Evolutionary conservation across 2,329 filamentous ascomycete genomes (phyloP), one percentile per base, ranked within the genome.

Genomic region (Neodidymelliopsis sp.): DNA sequence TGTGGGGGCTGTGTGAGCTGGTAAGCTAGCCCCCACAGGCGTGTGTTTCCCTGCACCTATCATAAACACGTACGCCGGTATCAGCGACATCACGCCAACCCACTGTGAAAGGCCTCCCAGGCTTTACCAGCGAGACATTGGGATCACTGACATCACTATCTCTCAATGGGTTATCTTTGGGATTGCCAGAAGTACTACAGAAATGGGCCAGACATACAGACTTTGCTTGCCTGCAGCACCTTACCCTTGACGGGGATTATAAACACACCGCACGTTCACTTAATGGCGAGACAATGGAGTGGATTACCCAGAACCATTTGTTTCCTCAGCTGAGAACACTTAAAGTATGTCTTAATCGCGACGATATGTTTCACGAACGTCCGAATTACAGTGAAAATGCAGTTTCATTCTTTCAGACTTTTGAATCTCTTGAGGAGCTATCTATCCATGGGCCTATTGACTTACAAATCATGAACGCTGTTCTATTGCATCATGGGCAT

Each of bases 91-190:
- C n/a, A n/a, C n/a, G n/a, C n/a, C n/a, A n/a, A n/a, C n/a, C n/a
- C n/a, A n/a, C n/a, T n/a, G n/a, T n/a, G 59, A 29, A 53, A 53
- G 51, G 59, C 40, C 57, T 63, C 18, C 57, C 52, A 44, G 55
- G 55, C 34, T 59, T 31, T 49, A 42, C 28, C 20, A 15, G 45
- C 29, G 19, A 37, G 19, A 18, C 13, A 40, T 12, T 44, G 5
- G 55, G 55, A 9, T 53, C 49, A 22, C 48, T 60, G 47, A 60
- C 46, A 45, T 57, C 56, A 12, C 47, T 60, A 23, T 51, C 39
- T 33, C 31, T 60, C 20, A 54, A 42, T 42, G 58, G 56, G 31
- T 25, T 43, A 40, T 12, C 36, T 13, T 16, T 39, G 10, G 18
- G 20, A 20, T 28, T 16, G 3, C 36, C 36, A 12, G 10, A 34